Evolutionary conservation across 306 rosid genomes (phyloP).

Genomic region (Dryas alaskensis): DNA sequence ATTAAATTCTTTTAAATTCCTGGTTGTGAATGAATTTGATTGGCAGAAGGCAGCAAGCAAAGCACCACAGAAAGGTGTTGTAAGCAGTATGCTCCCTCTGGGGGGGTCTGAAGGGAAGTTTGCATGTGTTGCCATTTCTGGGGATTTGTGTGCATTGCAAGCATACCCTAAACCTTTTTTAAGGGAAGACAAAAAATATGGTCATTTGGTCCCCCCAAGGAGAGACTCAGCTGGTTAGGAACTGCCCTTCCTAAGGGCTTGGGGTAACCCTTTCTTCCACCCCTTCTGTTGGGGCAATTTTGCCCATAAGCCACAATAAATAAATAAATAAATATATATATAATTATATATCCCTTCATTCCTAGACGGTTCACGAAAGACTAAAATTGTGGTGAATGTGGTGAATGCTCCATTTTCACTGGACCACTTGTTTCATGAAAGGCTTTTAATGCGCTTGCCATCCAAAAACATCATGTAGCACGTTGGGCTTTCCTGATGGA

Average conservation of each 20-base stretch:
- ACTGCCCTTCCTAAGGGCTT: background rate
- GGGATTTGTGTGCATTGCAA: background rate
- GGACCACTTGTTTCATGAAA: conserved; percentile 15
- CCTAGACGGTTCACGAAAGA: too few relatives aligned
- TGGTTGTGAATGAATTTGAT: conserved; percentile 4
- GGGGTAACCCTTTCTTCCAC: background rate
- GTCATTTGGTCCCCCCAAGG: background rate
- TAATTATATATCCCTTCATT: too few relatives aligned
- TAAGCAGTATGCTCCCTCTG: conserved; percentile 19
- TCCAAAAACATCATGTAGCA: background rate
- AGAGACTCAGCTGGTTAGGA: background rate
- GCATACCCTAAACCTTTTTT: background rate
- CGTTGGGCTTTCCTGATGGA: conserved; percentile 16
- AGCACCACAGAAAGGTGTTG: background rate
- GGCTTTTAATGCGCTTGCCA: background rate
- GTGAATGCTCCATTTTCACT: conserved; percentile 20
- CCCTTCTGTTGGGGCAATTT: background rate
- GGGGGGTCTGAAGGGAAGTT: background rate
- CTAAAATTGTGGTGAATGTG: too few relatives aligned
- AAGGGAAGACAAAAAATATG: background rate
- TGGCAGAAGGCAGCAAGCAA: conserved; percentile 18
- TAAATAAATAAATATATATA: conserved; percentile 15
- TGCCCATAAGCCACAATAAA: background rate
- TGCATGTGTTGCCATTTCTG: background rate
- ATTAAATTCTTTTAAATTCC: background rate